Base-by-base conservation (phyloP, 306 rosid species). In the Trifolium dubium region DNA sequence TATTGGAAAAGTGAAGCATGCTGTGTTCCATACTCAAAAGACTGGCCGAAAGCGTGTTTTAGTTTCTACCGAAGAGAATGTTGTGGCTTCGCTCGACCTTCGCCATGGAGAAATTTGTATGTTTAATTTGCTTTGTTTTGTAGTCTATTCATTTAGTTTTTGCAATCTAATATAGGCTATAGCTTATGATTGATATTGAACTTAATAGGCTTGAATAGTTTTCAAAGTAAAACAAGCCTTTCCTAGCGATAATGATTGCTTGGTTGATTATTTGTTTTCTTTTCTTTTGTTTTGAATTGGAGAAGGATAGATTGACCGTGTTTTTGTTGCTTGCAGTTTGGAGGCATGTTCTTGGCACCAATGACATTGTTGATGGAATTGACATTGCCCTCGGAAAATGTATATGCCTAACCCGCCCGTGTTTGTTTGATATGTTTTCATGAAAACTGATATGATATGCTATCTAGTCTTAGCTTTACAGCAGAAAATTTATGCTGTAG, bases 311-410 rank as follows among this genome's bases (percentile, higher is more conserved):
- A 58, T 39, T 65, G 84, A 58, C 44, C 62, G n/a, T 81, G 83
- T 65, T 78, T 74, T 72, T 77, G 71, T 77, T 74, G 65, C 83
- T 82, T 82, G 99, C 97, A 95, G 99, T 90, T 86, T 95, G 99
- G 98, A 90, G 99, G 87, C 98, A 83, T 74, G 85, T 88, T 76
- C 89, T 95, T 55, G 99, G 93, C 71, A 69, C 85, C 76, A 83
- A 72, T 23, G 99, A 95, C 73, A 84, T 77, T 35, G 66, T 92
- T 29, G 83, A 92, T 65, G 93, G 89, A 77, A 77, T 89, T 31
- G 97, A 89, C 82, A 86, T 95, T 80, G 97, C 90, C 32, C 73
- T 90, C 71, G 99, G 98, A 86, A 92, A 95, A 92, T 95, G 99
- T 92, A 94, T 46, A 51, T 50, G 12, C 80, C 53, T 50, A 37